Base-by-base conservation (phyloP, 2,329 filamentous ascomycete species). In the Aspergillus uvarum region DNA sequence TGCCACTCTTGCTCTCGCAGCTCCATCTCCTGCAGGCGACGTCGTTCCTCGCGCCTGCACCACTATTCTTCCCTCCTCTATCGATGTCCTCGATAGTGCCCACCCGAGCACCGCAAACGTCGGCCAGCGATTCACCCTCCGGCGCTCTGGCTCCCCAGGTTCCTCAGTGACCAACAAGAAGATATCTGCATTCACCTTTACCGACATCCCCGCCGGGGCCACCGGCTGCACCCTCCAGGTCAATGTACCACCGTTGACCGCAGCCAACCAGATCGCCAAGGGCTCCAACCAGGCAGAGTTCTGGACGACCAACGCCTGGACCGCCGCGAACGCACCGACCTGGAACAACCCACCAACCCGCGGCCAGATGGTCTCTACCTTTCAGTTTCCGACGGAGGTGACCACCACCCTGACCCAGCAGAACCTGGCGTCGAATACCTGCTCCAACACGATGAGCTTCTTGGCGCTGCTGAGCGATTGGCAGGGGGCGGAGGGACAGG, bases 221-320 rank as follows among this genome's bases (percentile, higher is more conserved):
- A 65, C 62, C 1, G 65, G 66, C 14, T 68, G 66, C 50, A 63
- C 54, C 26, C 60, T 67, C 1, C 35, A 63, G n/a, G 56, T 65
- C 42, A 54, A 56, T 0, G 61, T 67, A 47, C 65, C 65, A 1
- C 6, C 44, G 1, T 62, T 67, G 2, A 14, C 47, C 1, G 14
- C 57, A 2, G n/a, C 47, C 11, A 60, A 60, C 38, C 53, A 60
- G 35, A 66, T 68, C 14, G 66, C 66, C 1, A 31, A 7, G 0
- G 62, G 64, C 1, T 54, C 47, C 21, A 63, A 19, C 22, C 60
- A 65, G 21, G 66, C 60, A 0, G 56, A 65, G 2, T 26, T 68
- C 60, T 66, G 61, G 65, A 54, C 58, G 4, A 64, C 65, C 16
- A 42, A 51, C 3, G 60, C 66, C 1, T 60, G 54, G 58, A 16